phyloP scores from a whole-genome alignment of 2,329 filamentous ascomycete species.

The Penicillium sp. region DNA sequence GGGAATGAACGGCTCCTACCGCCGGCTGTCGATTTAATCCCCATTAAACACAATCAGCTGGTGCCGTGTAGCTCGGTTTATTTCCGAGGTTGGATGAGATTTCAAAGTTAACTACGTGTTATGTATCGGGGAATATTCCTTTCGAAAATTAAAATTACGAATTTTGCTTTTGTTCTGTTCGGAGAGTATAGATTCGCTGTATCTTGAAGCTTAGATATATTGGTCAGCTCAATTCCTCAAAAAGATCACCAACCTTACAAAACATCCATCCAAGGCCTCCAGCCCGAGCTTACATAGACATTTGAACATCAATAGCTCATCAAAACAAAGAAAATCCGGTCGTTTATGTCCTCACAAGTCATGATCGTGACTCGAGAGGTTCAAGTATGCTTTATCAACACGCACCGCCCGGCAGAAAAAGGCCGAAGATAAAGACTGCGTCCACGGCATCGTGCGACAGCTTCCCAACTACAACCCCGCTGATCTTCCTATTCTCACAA shows the following conservation, averaged over 20 bases:
- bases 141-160: neutral
- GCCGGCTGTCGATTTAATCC: too few species aligned
- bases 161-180: too few species aligned
- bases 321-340: neutral
- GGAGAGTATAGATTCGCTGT: conserved; percentile 1
- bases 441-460: neutral
- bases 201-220: neutral
- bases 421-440: neutral
- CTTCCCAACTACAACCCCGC: neutral
- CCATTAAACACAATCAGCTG: too few species aligned
- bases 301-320: neutral
- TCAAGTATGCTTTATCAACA: neutral
- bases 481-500: conserved; percentile 1
- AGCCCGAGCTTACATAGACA: too few species aligned
- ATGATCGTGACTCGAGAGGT: neutral
- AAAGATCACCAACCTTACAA: neutral
- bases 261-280: neutral
- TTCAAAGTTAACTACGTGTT: conserved; percentile 1
- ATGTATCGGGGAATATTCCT: conserved; percentile 13
- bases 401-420: neutral
- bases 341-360: neutral
- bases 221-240: neutral
- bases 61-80: too few species aligned
- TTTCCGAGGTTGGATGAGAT: too few species aligned
- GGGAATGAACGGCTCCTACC: too few species aligned